phyloP scores from a whole-genome alignment of 139 green algal species.

The Picochlorum costavermella region DNA sequence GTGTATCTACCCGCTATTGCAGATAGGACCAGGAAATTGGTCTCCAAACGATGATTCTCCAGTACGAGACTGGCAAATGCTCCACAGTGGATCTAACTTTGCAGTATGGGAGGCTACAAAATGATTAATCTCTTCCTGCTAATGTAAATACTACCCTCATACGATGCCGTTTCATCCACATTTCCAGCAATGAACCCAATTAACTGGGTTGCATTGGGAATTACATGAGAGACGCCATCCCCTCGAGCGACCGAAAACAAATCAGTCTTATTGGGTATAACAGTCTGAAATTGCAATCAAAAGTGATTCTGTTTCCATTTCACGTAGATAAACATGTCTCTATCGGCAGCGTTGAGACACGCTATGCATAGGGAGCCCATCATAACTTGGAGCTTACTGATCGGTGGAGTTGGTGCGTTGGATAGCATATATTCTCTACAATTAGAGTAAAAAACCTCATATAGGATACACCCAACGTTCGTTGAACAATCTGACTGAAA shows the following conservation, averaged over 20 bases:
- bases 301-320: no score
- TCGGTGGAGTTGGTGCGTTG: constrained; percentile 27
- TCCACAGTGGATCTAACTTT: constrained; percentile 55
- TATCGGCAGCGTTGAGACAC: constrained; percentile 6
- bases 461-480: background rate
- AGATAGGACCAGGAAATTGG: constrained; percentile 40
- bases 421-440: background rate
- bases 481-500: no score
- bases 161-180: no score
- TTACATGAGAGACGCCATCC: background rate
- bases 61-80: constrained; percentile 54
- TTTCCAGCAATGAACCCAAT: no score
- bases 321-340: constrained; percentile 1
- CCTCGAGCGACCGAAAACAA: no score
- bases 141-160: no score
- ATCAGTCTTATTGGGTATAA: no score
- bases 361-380: constrained; percentile 34
- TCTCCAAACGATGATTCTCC: constrained; percentile 52
- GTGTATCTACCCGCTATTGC: constrained; percentile 1
- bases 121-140: background rate
- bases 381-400: constrained; percentile 44
- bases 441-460: background rate
- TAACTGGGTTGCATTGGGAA: background rate
- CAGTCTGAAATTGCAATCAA: no score
- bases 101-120: constrained; percentile 65